phyloP scores from a whole-genome alignment of 495 filamentous ascomycete species.

The Penicillium alfredii region DNA sequence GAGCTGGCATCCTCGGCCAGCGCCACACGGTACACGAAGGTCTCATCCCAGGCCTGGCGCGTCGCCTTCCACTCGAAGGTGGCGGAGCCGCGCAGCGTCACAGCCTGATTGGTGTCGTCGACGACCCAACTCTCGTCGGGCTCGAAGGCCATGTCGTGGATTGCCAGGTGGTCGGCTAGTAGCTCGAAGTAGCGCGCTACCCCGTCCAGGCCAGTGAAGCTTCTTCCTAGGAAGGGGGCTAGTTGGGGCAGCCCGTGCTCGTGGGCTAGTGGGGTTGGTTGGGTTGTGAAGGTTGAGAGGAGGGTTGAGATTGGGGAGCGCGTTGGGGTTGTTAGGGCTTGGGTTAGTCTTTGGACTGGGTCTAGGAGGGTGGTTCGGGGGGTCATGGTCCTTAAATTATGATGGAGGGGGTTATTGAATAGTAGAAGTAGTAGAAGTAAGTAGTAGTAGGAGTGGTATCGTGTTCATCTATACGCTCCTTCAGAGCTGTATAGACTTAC shows the following conservation, averaged over 20 bases:
- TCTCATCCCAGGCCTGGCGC: constrained; percentile 52
- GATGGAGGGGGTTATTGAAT: too few relatives aligned
- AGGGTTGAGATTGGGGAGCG: constrained; percentile 23
- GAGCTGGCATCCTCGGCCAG: constrained; percentile 32
- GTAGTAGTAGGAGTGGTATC: not conserved
- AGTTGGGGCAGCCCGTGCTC: constrained; percentile 57
- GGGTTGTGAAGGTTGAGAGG: constrained; percentile 46
- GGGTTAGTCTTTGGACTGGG: constrained; percentile 42
- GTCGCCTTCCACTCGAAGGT: constrained; percentile 46
- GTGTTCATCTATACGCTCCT: too few relatives aligned
- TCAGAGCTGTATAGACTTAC: too few relatives aligned
- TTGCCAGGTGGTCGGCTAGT: constrained; percentile 34
- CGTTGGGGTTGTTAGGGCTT: constrained; percentile 35
- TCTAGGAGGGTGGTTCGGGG: constrained; percentile 33
- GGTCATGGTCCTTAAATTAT: constrained; percentile 13
- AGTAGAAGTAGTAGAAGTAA: constrained; percentile 1
- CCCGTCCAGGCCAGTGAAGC: constrained; percentile 45
- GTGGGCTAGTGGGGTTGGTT: constrained; percentile 32
- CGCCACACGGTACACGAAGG: constrained; percentile 49
- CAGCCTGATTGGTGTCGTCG: constrained; percentile 37
- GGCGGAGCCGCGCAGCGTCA: constrained; percentile 45
- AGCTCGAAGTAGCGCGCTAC: constrained; percentile 43
- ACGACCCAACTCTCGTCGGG: constrained; percentile 42
- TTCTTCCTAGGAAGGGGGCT: constrained; percentile 55
- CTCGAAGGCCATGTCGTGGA: constrained; percentile 48